These are phyloP conservation scores for Datisca glomerata DNA, from an alignment of 306 rosid genomes.

Conservation along the genomic window DNA sequence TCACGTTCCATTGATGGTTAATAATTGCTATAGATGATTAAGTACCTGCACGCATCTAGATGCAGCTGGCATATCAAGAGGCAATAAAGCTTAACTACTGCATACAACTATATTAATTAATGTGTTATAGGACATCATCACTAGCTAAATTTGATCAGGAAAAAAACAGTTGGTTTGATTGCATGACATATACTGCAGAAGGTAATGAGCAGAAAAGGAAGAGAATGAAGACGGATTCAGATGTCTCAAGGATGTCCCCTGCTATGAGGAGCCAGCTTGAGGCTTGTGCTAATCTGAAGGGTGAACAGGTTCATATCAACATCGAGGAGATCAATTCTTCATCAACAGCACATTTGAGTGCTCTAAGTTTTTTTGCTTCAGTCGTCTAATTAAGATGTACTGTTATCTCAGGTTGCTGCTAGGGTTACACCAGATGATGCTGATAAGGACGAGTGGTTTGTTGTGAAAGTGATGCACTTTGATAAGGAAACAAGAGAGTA, in stretches of 20 bases:
- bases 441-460: constrained; percentile 92
- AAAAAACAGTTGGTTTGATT: constrained; percentile 12
- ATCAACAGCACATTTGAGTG: neutral
- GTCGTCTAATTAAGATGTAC: constrained; percentile 9
- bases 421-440: constrained; percentile 78
- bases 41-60: too few species aligned
- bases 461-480: constrained; percentile 89
- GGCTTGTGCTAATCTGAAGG: constrained; percentile 62
- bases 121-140: too few species aligned
- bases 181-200: constrained; percentile 50
- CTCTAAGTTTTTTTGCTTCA: constrained; percentile 1
- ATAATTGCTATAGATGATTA: too few species aligned
- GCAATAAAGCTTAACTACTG: too few species aligned
- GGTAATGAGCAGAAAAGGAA: constrained; percentile 80
- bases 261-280: constrained; percentile 61
- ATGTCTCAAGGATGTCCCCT: constrained; percentile 55
- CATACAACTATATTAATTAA: too few species aligned
- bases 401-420: constrained; percentile 74
- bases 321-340: neutral
- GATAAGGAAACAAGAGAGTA: constrained; percentile 91
- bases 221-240: constrained; percentile 73
- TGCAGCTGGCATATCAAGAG: too few species aligned
- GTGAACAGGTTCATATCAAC: constrained; percentile 60
- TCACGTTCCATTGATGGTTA: too few species aligned
- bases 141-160: too few species aligned